These are phyloP conservation scores for Malus sieversii DNA, from an alignment of 306 rosid genomes.

Conservation along the genomic window DNA sequence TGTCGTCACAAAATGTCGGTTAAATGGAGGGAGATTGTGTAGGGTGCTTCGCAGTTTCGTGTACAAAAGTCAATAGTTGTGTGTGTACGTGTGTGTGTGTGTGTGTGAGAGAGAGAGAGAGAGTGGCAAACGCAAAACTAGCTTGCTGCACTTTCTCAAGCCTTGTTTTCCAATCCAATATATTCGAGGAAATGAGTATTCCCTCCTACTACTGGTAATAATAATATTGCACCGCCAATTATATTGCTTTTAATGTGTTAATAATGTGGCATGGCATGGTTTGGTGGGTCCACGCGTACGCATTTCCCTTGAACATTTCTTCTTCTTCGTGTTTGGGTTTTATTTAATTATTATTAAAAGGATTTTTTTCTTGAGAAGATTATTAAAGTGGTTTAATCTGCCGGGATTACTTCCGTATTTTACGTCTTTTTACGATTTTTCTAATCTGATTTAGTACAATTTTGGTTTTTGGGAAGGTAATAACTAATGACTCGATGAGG, in stretches of 20 bases:
- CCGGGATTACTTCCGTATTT: background rate
- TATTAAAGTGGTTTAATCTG: background rate
- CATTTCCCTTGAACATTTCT: background rate
- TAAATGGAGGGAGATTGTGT: too few relatives aligned
- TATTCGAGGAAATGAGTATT: background rate
- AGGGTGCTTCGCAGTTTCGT: background rate
- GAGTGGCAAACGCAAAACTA: background rate
- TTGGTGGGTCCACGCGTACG: background rate
- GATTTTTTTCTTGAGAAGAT: background rate
- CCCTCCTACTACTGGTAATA: background rate
- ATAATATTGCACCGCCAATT: background rate
- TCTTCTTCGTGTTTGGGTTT: background rate
- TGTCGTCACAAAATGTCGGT: too few relatives aligned
- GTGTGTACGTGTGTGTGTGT: background rate
- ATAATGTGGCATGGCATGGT: background rate
- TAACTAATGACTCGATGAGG: background rate
- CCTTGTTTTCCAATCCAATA: background rate
- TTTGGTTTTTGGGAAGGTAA: background rate
- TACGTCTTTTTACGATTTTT: background rate
- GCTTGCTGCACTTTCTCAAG: background rate
- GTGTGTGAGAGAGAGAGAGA: background rate
- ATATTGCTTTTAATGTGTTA: too few relatives aligned
- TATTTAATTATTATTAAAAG: background rate
- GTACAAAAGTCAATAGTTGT: background rate
- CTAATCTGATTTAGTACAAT: background rate